Percentiles rank a stretch among this genome's conserved stretches.
Evolutionary conservation across 495 filamentous ascomycete genomes (phyloP).

Genomic region (Penicillium desertorum): DNA sequence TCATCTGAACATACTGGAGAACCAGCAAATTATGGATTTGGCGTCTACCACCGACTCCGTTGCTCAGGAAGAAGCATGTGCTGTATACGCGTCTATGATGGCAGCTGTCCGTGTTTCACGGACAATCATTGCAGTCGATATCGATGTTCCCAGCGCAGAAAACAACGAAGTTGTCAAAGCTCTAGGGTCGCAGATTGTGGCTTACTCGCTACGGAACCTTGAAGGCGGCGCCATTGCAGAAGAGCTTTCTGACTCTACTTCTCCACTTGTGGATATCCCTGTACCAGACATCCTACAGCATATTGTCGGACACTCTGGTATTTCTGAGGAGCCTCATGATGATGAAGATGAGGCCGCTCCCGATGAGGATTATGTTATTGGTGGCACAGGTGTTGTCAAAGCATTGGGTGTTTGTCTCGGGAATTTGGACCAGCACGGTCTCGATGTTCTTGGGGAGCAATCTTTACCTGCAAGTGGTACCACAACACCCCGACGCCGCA

Average conservation of each 20-base stretch:
- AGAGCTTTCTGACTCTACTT: constrained; percentile 38
- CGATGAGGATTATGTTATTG: constrained; percentile 93
- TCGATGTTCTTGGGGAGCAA: constrained; percentile 35
- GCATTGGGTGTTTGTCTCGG: constrained; percentile 86
- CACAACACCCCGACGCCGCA: constrained; percentile 51
- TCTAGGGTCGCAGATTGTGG: constrained; percentile 87
- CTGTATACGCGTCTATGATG: constrained; percentile 88
- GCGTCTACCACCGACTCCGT: constrained; percentile 69
- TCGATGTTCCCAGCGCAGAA: constrained; percentile 77
- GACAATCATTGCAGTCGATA: constrained; percentile 84
- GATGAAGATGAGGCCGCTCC: constrained; percentile 72
- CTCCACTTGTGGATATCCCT: constrained; percentile 42
- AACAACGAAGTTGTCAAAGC: constrained; percentile 89
- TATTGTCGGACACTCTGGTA: constrained; percentile 58
- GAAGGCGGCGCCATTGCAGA: constrained; percentile 59
- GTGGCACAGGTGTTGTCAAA: constrained; percentile 92
- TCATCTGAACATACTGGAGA: constrained; percentile 86
- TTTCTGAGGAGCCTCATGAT: constrained; percentile 48
- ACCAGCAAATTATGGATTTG: constrained; percentile 65
- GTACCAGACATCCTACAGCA: constrained; percentile 67
- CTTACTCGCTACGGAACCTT: constrained; percentile 89
- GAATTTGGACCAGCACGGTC: constrained; percentile 53
- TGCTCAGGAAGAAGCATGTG: constrained; percentile 86
- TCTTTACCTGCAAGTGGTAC: constrained; percentile 52
- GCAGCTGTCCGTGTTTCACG: constrained; percentile 82